Base-by-base conservation (phyloP, 2,329 filamentous ascomycete genomes). In the Cyphellophora attinorum region DNA sequence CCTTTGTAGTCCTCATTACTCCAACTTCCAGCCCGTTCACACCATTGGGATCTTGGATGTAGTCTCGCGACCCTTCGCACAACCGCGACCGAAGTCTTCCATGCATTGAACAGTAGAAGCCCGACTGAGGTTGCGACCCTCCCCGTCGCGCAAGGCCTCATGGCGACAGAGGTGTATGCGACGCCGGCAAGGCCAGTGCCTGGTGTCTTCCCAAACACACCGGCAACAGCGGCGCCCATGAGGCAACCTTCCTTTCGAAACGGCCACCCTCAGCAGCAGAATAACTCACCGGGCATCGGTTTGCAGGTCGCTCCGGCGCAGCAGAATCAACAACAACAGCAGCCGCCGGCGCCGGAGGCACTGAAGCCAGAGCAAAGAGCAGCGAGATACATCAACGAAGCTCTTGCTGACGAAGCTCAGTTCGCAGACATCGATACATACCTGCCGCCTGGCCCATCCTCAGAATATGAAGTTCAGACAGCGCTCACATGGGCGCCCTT, bases 391-490 rank as follows among this genome's bases (percentile, higher is more conserved):
- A 80, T 98, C 57, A 93, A 93, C 58, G 73, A 78, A 45, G 79
- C 82, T 29, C 64, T 96, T 29, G 68, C 72, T 39, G 37, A 34
- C 25, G 89, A 96, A 53, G 76, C 79, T 50, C 76, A 76, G 53
- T 98, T 85, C 53, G 88, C 88, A 5, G 85, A 93, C 45, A 66
- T 98, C 12, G 89, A 96, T 57, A 81, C 76, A 38, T 94, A 94
- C 62, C 78, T 93, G 51, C 76, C 79, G 61, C 85, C 86, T 91
- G 86, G 91, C 45, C 79, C 82, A 45, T 94, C 88, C 4, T 89
- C 84, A 51, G 86, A 94, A 45, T 96, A 96, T 62, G 85, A 95
- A 50, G 65, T 93, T 31, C 74, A 82, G 27, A 64, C 58, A 23
- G 67, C 67, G 37, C 60, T 70, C 47, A 72, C 86, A 42, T 91